phyloP scores from a whole-genome alignment of 192 early-diverging fungal species.

The Piromyces finnis region DNA sequence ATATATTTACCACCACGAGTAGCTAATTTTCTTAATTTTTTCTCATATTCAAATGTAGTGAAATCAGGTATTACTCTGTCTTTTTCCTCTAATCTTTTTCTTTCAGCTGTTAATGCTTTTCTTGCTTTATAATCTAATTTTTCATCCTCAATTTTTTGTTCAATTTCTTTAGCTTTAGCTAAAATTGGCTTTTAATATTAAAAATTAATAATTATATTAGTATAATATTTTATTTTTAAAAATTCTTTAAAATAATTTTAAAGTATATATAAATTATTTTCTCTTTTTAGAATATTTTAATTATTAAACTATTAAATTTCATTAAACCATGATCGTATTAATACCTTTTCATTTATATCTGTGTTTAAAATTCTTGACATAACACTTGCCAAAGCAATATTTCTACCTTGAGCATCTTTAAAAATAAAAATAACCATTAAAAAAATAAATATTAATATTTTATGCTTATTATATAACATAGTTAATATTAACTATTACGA shows the following conservation, averaged over 20 bases:
- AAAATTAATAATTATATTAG: too few relatives aligned
- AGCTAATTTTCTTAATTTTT: conserved; percentile 71
- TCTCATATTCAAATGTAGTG: conserved; percentile 68
- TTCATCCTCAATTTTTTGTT: conserved; percentile 64
- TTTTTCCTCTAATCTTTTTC: conserved; percentile 36
- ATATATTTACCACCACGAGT: conserved; percentile 83
- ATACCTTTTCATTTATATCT: not conserved
- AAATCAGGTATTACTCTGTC: conserved; percentile 59
- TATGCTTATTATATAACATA: too few relatives aligned
- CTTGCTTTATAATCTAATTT: conserved; percentile 70
- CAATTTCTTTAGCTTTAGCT: conserved; percentile 59
- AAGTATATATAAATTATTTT: too few relatives aligned
- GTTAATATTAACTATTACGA: too few relatives aligned
- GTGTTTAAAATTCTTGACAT: not conserved
- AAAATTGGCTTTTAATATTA: conserved; percentile 45
- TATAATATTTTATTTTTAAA: too few relatives aligned
- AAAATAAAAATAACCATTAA: too few relatives aligned
- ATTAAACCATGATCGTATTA: too few relatives aligned
- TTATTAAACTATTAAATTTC: too few relatives aligned
- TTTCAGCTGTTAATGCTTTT: conserved; percentile 52
- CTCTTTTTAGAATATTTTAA: too few relatives aligned
- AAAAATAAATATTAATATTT: too few relatives aligned
- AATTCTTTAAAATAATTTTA: too few relatives aligned
- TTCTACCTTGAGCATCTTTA: not conserved
- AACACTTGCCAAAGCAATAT: not conserved